Conservation (phyloP, 1,284 basidiomycete species). For the Leccinum fallax region DNA sequence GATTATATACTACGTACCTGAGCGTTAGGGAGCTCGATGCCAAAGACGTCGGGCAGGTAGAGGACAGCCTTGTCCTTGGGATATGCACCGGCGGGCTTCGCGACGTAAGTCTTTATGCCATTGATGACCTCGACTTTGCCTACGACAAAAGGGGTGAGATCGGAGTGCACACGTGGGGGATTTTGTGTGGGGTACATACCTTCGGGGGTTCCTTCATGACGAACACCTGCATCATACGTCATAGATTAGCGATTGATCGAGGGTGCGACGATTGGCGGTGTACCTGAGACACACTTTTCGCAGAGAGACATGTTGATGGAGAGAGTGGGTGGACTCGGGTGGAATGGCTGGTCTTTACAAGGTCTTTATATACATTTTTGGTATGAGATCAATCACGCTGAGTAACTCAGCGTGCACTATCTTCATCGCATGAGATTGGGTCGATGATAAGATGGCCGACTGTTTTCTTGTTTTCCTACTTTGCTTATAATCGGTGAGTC, state of each 20-base stretch:
- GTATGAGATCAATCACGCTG: too few species aligned
- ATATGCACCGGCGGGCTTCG: slow-evolving; percentile 49
- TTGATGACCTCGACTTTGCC: slow-evolving; percentile 39
- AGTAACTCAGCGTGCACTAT: too few species aligned
- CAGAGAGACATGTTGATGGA: slow-evolving; percentile 27
- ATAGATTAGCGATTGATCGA: slow-evolving; percentile 1
- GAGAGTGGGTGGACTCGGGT: neutral
- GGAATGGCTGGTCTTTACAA: too few species aligned
- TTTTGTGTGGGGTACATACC: slow-evolving; percentile 16
- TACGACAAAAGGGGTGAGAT: slow-evolving; percentile 5
- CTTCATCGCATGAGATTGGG: too few species aligned
- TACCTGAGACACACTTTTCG: slow-evolving; percentile 24
- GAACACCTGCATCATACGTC: slow-evolving; percentile 16
- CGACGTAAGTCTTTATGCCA: slow-evolving; percentile 55
- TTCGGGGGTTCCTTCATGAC: slow-evolving; percentile 26
- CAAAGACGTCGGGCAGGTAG: slow-evolving; percentile 66
- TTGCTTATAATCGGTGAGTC: too few species aligned
- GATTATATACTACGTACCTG: slow-evolving; percentile 43
- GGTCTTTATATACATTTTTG: slow-evolving; percentile 18
- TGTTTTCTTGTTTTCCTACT: too few species aligned
- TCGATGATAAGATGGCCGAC: too few species aligned
- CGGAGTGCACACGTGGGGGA: neutral
- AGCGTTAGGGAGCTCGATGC: slow-evolving; percentile 46
- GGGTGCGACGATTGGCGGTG: neutral
- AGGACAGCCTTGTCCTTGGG: slow-evolving; percentile 60